Conservation (phyloP, 352 stramenopile genomes). For the Globisporangium rhizosaccharum region DNA sequence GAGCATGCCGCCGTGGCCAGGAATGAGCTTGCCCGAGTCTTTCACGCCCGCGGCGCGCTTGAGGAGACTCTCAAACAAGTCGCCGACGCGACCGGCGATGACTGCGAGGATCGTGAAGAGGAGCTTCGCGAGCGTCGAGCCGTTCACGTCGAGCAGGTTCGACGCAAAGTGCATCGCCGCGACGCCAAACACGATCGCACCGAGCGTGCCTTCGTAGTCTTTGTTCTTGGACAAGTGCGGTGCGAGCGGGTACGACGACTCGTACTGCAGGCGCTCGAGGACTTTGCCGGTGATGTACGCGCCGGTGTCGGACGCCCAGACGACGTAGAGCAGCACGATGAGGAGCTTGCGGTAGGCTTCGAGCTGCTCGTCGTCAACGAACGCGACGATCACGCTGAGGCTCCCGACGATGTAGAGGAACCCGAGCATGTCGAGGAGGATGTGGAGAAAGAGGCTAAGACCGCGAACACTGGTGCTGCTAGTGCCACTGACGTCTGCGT, state of each 20-base stretch:
- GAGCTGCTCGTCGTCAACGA: conserved; percentile 56
- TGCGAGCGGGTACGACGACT: conserved; percentile 78
- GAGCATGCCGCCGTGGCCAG: conserved; percentile 93
- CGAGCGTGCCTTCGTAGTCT: conserved; percentile 92
- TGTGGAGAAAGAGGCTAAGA: conserved; percentile 24
- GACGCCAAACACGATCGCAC: conserved; percentile 76
- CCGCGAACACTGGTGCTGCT: background rate
- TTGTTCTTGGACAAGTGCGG: conserved; percentile 93
- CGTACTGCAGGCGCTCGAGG: conserved; percentile 85
- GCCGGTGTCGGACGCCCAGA: conserved; percentile 88
- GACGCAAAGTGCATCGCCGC: conserved; percentile 84
- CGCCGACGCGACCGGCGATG: conserved; percentile 90
- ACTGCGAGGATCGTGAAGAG: conserved; percentile 88
- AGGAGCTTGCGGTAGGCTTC: conserved; percentile 55
- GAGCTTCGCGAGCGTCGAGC: conserved; percentile 70
- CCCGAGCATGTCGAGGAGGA: conserved; percentile 59
- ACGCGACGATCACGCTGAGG: conserved; percentile 53
- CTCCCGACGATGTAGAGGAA: conserved; percentile 69
- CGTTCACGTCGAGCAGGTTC: conserved; percentile 66
- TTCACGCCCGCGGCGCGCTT: conserved; percentile 95
- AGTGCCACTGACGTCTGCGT: conserved; percentile 13
- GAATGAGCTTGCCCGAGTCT: conserved; percentile 94
- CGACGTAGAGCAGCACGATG: conserved; percentile 64
- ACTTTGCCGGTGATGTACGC: conserved; percentile 91
- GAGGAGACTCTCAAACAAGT: conserved; percentile 94